phyloP scores from a whole-genome alignment of 495 filamentous ascomycete genomes.

The Baudoinia panamericana region DNA sequence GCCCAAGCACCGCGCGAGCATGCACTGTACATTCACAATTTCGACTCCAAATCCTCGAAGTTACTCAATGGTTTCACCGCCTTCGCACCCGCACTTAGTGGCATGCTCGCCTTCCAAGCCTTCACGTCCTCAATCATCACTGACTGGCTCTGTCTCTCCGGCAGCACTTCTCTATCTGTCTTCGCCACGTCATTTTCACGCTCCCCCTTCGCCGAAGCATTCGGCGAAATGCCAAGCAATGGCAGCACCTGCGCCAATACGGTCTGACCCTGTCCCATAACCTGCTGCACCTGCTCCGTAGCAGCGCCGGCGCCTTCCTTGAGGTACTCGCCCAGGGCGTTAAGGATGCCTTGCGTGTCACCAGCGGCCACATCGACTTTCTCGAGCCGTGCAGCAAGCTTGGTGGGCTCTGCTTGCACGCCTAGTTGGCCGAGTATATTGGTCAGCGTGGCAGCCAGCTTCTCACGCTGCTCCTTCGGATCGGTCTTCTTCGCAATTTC shows the following conservation, averaged over 20 bases:
- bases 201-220: conserved; percentile 1
- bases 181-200: conserved; percentile 22
- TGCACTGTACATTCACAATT: conserved; percentile 54
- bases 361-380: conserved; percentile 35
- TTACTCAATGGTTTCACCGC: conserved; percentile 63
- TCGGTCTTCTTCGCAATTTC: conserved; percentile 26
- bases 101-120: conserved; percentile 59
- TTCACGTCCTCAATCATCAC: conserved; percentile 57
- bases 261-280: conserved; percentile 36
- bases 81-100: conserved; percentile 53
- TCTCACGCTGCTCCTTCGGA: conserved; percentile 40
- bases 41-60: conserved; percentile 68
- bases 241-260: conserved; percentile 31
- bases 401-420: conserved; percentile 33
- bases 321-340: conserved; percentile 39
- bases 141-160: conserved; percentile 23
- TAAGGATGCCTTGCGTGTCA: conserved; percentile 32
- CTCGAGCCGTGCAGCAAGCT: conserved; percentile 35
- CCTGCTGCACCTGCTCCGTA: conserved; percentile 31
- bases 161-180: conserved; percentile 27
- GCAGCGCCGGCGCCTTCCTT: conserved; percentile 34
- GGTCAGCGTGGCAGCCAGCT: conserved; percentile 37
- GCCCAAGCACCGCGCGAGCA: no score
- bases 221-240: conserved; percentile 25
- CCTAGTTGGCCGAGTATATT: conserved; percentile 42